phyloP scores from a whole-genome alignment of 2,329 filamentous ascomycete species.

The Gnomoniopsis sp. region DNA sequence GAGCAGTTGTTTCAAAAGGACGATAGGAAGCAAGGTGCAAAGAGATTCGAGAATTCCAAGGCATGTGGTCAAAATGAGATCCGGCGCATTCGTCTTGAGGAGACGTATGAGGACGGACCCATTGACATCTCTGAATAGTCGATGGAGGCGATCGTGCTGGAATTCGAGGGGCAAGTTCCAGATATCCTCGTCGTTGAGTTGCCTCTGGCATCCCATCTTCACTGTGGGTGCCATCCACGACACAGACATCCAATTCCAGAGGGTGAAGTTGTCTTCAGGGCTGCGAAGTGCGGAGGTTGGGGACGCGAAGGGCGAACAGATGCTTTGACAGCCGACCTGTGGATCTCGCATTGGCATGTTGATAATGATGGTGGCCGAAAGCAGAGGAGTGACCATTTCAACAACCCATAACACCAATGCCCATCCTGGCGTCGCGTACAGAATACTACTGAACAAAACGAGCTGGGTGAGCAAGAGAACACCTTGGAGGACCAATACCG shows the following conservation, averaged over 20 bases:
- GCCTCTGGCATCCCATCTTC: slow-evolving; percentile 55
- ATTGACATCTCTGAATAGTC: slow-evolving; percentile 67
- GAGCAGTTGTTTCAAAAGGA: slow-evolving; percentile 71
- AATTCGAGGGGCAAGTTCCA: slow-evolving; percentile 80
- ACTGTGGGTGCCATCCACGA: slow-evolving; percentile 80
- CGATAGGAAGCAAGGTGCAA: slow-evolving; percentile 55
- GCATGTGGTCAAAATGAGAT: slow-evolving; percentile 64
- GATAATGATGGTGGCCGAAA: slow-evolving; percentile 52
- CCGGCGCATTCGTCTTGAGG: slow-evolving; percentile 72
- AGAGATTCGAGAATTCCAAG: slow-evolving; percentile 62
- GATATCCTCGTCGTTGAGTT: slow-evolving; percentile 75
- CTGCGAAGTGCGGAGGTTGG: slow-evolving; percentile 62
- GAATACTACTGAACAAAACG: slow-evolving; percentile 29
- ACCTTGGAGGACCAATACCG: slow-evolving; percentile 67
- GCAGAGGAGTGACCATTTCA: slow-evolving; percentile 38
- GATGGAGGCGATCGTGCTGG: slow-evolving; percentile 73
- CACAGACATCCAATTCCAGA: slow-evolving; percentile 83
- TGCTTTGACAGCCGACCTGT: slow-evolving; percentile 47
- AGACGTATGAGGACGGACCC: slow-evolving; percentile 71
- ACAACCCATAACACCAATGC: slow-evolving; percentile 23
- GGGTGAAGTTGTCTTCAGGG: slow-evolving; percentile 74
- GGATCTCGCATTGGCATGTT: slow-evolving; percentile 69
- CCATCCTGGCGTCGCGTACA: slow-evolving; percentile 26
- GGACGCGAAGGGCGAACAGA: slow-evolving; percentile 53
- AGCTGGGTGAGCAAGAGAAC: slow-evolving; percentile 30